Evolutionary conservation across 371 early-diverging fungal genomes (phyloP).

Genomic region (Syncephalastrum sp.): DNA sequence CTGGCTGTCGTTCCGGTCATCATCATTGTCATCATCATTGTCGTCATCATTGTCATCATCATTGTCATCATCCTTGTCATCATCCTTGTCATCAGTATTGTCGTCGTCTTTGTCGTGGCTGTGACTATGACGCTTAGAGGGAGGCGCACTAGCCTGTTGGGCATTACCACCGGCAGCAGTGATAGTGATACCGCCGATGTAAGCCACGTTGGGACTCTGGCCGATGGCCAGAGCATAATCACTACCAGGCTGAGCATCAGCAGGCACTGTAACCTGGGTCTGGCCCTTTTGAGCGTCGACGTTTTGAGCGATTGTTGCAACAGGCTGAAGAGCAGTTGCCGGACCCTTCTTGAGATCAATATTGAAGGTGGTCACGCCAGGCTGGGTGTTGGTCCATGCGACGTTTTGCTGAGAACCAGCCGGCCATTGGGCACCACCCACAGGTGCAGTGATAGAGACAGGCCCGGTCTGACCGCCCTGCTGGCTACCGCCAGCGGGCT

Average conservation of each 20-base stretch:
- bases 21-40: too few relatives aligned
- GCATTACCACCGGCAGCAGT: not conserved
- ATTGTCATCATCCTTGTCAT: too few relatives aligned
- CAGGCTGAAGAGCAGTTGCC: constrained; percentile 29
- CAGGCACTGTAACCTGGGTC: constrained; percentile 34
- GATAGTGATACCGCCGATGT: constrained; percentile 35
- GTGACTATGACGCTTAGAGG: constrained; percentile 5
- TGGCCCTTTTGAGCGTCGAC: constrained; percentile 32
- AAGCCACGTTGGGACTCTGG: constrained; percentile 27
- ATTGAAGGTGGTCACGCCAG: constrained; percentile 22
- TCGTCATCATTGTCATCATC: too few relatives aligned
- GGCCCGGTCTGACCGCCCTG: constrained; percentile 17
- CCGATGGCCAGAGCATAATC: constrained; percentile 46
- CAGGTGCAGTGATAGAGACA: constrained; percentile 35
- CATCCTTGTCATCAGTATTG: too few relatives aligned
- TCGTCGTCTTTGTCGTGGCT: too few relatives aligned
- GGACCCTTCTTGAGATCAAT: constrained; percentile 42
- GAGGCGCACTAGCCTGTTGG: constrained; percentile 13
- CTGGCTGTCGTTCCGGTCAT: not conserved
- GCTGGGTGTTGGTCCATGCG: constrained; percentile 37
- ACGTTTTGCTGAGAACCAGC: constrained; percentile 34
- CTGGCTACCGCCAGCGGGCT: too few relatives aligned
- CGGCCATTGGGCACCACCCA: constrained; percentile 34
- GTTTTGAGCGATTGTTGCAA: constrained; percentile 30
- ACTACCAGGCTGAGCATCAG: constrained; percentile 28